Conservation (phyloP, 352 stramenopile genomes). For the Phytophthora pistaciae region DNA sequence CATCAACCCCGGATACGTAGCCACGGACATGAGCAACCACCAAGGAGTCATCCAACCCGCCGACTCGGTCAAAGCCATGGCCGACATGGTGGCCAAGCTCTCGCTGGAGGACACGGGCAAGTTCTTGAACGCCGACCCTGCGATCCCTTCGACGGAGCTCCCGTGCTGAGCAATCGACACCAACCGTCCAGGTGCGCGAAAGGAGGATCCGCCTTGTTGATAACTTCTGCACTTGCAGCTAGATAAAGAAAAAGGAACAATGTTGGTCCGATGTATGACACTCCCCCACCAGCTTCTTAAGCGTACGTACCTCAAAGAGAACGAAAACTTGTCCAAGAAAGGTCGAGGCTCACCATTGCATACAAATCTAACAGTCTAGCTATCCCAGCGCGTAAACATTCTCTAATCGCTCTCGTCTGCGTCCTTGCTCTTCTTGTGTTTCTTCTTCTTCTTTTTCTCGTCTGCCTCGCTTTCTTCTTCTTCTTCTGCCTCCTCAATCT, state of each 20-base stretch:
- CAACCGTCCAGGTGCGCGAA: too few relatives aligned
- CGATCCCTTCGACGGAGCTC: slow-evolving; percentile 4
- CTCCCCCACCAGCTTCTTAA: background rate
- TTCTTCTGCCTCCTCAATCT: slow-evolving; percentile 8
- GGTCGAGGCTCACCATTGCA: background rate
- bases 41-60: slow-evolving; percentile 1
- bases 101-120: slow-evolving; percentile 1
- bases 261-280: background rate
- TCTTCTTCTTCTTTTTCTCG: slow-evolving; percentile 13
- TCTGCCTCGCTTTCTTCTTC: background rate
- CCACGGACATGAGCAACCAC: slow-evolving; percentile 11
- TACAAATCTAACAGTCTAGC: slow-evolving; percentile 28
- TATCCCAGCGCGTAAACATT: background rate
- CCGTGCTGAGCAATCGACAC: background rate
- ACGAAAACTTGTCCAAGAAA: background rate
- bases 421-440: slow-evolving; percentile 43
- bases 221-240: too few relatives aligned
- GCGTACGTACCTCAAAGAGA: background rate
- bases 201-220: too few relatives aligned
- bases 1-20: slow-evolving; percentile 10
- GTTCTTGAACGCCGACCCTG: slow-evolving; percentile 6
- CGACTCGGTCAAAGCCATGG: slow-evolving; percentile 1
- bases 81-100: slow-evolving; percentile 4
- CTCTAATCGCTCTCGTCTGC: slow-evolving; percentile 28
- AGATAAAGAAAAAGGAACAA: too few relatives aligned